Conservation (phyloP, 768 basidiomycete species). For the Exidia glandulosa region DNA sequence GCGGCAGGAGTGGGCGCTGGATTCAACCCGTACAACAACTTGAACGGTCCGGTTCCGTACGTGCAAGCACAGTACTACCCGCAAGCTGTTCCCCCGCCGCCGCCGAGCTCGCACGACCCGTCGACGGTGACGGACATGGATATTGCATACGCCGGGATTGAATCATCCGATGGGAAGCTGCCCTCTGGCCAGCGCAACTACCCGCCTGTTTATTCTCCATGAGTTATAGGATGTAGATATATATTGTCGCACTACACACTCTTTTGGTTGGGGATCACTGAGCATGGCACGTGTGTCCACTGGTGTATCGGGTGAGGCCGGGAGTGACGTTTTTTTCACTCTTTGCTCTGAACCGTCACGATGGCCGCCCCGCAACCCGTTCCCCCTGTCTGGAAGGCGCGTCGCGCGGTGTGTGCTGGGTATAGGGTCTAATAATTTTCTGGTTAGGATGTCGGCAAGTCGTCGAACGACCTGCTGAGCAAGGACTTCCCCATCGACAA, state of each 20-base stretch:
- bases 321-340: neutral
- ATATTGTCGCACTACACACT: no score
- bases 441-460: conserved; percentile 85
- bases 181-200: no score
- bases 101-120: neutral
- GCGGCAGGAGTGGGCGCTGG: no score
- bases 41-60: no score
- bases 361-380: conserved; percentile 95
- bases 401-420: conserved; percentile 8
- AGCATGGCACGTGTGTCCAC: neutral
- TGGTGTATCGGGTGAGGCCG: neutral
- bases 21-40: neutral
- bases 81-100: no score
- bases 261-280: no score
- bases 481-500: conserved; percentile 85
- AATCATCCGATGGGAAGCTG: no score
- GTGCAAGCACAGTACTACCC: no score
- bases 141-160: neutral
- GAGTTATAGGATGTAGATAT: no score
- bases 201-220: no score
- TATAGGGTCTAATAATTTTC: neutral
- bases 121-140: neutral
- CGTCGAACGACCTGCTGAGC: conserved; percentile 84
- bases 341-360: neutral
- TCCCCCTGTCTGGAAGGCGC: conserved; percentile 92